phyloP scores from a whole-genome alignment of 179 eudicot species.

The Silene coronaria region DNA sequence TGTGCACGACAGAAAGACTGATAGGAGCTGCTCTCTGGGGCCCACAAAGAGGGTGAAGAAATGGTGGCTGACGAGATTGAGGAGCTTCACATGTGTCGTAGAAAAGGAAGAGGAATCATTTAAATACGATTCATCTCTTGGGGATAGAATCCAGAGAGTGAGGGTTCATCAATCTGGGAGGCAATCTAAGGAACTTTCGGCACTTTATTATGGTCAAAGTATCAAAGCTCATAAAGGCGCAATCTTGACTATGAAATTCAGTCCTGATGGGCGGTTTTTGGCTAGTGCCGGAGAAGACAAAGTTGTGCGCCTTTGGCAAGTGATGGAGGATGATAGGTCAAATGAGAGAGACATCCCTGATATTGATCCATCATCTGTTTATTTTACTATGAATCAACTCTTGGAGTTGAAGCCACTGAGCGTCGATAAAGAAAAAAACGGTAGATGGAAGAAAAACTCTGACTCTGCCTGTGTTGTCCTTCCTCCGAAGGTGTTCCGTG shows the following conservation, averaged over 20 bases:
- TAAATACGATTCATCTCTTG: slow-evolving; percentile 26
- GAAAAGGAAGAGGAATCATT: slow-evolving; percentile 31
- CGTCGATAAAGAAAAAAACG: slow-evolving; percentile 38
- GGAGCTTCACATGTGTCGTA: slow-evolving; percentile 47
- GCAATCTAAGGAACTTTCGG: slow-evolving; percentile 68
- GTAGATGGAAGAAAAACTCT: slow-evolving; percentile 40
- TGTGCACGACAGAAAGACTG: slow-evolving; percentile 19
- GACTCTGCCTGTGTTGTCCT: slow-evolving; percentile 81
- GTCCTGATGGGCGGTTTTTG: slow-evolving; percentile 65
- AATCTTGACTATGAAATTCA: slow-evolving; percentile 85
- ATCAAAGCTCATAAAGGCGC: slow-evolving; percentile 79
- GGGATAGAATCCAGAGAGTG: slow-evolving; percentile 49
- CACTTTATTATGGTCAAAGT: slow-evolving; percentile 66
- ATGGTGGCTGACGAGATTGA: slow-evolving; percentile 48
- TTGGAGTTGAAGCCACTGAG: slow-evolving; percentile 53
- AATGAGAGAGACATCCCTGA: slow-evolving; percentile 56
- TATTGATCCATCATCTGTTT: slow-evolving; percentile 67
- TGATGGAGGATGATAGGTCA: slow-evolving; percentile 60
- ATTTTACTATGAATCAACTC: slow-evolving; percentile 59
- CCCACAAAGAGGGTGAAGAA: slow-evolving; percentile 42
- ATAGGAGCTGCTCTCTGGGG: slow-evolving; percentile 18
- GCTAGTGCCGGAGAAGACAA: slow-evolving; percentile 91
- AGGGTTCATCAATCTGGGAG: slow-evolving; percentile 51
- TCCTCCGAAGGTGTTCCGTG: slow-evolving; percentile 75
- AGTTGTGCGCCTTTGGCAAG: slow-evolving; percentile 78